Conservation (phyloP, 2,329 filamentous ascomycete genomes). For the Ustulina deusta region DNA sequence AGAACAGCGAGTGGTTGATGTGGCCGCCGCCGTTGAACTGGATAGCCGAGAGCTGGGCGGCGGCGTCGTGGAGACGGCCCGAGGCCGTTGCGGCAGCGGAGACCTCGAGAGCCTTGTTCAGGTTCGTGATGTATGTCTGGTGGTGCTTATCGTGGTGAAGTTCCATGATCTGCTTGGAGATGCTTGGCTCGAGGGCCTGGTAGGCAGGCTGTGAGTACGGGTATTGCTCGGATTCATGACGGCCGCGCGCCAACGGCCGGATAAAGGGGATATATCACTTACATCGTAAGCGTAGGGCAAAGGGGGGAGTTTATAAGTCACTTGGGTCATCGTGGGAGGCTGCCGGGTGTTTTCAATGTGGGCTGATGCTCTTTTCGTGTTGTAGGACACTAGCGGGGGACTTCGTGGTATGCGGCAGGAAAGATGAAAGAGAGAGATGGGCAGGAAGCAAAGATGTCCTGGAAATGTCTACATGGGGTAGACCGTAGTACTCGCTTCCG, state of each 20-base stretch:
- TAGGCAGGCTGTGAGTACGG: slow-evolving; percentile 11
- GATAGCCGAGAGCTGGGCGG: slow-evolving; percentile 74
- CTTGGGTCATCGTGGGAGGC: slow-evolving; percentile 49
- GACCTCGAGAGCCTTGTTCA: slow-evolving; percentile 74
- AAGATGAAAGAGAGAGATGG: not conserved
- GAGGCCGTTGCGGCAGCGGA: slow-evolving; percentile 68
- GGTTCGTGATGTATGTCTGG: slow-evolving; percentile 80
- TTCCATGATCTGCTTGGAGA: slow-evolving; percentile 83
- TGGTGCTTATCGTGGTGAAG: slow-evolving; percentile 85
- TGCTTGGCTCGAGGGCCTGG: slow-evolving; percentile 79
- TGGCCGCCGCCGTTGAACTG: slow-evolving; percentile 93
- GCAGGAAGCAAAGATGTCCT: not conserved
- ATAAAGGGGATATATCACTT: slow-evolving; percentile 49
- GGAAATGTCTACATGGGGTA: not conserved
- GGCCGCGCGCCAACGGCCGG: not conserved
- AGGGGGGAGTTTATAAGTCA: slow-evolving; percentile 71
- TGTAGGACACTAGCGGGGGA: not conserved
- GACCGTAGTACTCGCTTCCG: slow-evolving; percentile 1
- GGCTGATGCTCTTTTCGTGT: slow-evolving; percentile 3
- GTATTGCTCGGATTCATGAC: not conserved
- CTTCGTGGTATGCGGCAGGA: not conserved
- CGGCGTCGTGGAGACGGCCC: slow-evolving; percentile 69
- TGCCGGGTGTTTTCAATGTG: not conserved
- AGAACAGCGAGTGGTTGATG: slow-evolving; percentile 94
- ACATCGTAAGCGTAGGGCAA: slow-evolving; percentile 79